These are phyloP conservation scores for Aspergillus coremiiformis DNA, from an alignment of 495 filamentous ascomycete species.

Conservation along the genomic window DNA sequence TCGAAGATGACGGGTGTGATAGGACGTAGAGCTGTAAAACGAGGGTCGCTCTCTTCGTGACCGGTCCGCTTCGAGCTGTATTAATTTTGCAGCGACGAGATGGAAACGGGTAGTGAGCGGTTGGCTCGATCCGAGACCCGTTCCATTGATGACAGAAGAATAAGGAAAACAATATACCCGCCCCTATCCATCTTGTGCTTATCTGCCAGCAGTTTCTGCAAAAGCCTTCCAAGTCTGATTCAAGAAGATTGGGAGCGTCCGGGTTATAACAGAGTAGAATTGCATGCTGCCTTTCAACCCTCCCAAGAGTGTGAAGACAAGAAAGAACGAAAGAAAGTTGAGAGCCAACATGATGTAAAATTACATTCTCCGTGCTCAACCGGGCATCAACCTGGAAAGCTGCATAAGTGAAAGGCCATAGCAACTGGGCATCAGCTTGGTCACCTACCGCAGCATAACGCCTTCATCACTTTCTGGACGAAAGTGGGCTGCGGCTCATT, in stretches of 20 bases:
- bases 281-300: conserved; percentile 21
- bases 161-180: conserved; percentile 20
- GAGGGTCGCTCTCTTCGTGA: conserved; percentile 15
- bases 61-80: conserved; percentile 13
- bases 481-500: conserved; percentile 45
- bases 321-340: conserved; percentile 25
- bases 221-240: conserved; percentile 13
- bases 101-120: conserved; percentile 2
- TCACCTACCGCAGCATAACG: conserved; percentile 71
- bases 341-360: conserved; percentile 22
- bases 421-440: conserved; percentile 5
- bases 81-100: conserved; percentile 8
- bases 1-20: conserved; percentile 15
- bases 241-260: conserved; percentile 12
- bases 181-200: conserved; percentile 14
- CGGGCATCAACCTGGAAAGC: conserved; percentile 27
- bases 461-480: conserved; percentile 68
- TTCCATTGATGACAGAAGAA: conserved; percentile 20
- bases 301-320: conserved; percentile 8
- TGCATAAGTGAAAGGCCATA: conserved; percentile 22
- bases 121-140: conserved; percentile 3
- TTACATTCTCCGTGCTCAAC: conserved; percentile 16
- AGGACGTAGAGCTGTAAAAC: conserved; percentile 8
- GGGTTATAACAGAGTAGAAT: conserved; percentile 17
- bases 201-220: conserved; percentile 17